phyloP scores from a whole-genome alignment of 495 filamentous ascomycete species.

The Aspergillus steynii region DNA sequence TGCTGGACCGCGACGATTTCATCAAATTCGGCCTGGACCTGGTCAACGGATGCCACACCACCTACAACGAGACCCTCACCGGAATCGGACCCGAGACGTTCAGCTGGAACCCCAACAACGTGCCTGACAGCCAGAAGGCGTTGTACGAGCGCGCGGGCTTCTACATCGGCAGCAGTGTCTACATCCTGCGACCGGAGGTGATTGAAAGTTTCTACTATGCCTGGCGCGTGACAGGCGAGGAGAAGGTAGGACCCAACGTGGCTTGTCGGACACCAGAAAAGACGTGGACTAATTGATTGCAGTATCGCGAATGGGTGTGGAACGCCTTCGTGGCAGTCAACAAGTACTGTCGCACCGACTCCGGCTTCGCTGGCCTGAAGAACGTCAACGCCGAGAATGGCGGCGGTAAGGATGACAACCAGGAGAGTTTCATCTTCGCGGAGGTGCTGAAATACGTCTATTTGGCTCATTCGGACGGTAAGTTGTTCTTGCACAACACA shows the following conservation, averaged over 20 bases:
- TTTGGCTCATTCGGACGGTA: slow-evolving; percentile 46
- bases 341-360: slow-evolving; percentile 58
- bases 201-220: slow-evolving; percentile 90
- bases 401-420: slow-evolving; percentile 63
- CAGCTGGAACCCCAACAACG: slow-evolving; percentile 58
- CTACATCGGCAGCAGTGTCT: slow-evolving; percentile 63
- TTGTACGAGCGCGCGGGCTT: slow-evolving; percentile 71
- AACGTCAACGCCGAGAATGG: slow-evolving; percentile 68
- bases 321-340: slow-evolving; percentile 74
- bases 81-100: slow-evolving; percentile 81
- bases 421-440: slow-evolving; percentile 90
- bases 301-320: slow-evolving; percentile 86
- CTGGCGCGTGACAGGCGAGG: slow-evolving; percentile 72
- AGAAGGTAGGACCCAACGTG: slow-evolving; percentile 30
- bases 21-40: slow-evolving; percentile 74
- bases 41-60: slow-evolving; percentile 71
- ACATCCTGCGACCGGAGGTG: slow-evolving; percentile 80
- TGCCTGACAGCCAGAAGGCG: slow-evolving; percentile 46
- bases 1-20: slow-evolving; percentile 62
- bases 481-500: neutral
- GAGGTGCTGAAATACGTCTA: slow-evolving; percentile 89
- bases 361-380: slow-evolving; percentile 64
- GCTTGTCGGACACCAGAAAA: neutral
- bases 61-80: slow-evolving; percentile 67
- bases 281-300: slow-evolving; percentile 25